Percentiles rank a stretch among this genome's conserved stretches.
Conservation (phyloP, 129 eudicot species). For the Artemisia annua region DNA sequence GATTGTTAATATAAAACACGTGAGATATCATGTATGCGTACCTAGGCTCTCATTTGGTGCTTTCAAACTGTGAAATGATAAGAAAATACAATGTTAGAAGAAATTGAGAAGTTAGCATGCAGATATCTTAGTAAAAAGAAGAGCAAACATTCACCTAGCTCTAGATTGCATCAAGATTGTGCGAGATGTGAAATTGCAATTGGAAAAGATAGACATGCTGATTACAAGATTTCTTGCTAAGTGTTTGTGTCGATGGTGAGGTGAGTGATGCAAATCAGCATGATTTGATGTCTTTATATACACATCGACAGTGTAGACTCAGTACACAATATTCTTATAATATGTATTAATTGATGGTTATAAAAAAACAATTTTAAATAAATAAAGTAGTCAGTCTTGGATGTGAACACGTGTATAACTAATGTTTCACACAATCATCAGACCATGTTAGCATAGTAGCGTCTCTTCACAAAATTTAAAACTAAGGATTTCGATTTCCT, state of each 20-base stretch:
- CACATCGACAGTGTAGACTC: neutral
- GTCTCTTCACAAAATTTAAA: constrained; percentile 23
- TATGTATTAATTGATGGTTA: constrained; percentile 25
- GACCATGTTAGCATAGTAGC: constrained; percentile 15
- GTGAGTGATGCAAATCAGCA: constrained; percentile 23
- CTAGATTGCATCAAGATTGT: constrained; percentile 42
- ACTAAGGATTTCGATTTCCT: constrained; percentile 14
- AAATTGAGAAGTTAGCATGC: constrained; percentile 7
- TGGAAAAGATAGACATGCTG: constrained; percentile 42
- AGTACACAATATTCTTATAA: neutral
- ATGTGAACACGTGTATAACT: constrained; percentile 33
- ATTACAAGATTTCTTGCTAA: constrained; percentile 19
- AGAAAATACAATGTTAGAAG: constrained; percentile 19
- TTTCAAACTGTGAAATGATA: constrained; percentile 43
- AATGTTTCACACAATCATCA: constrained; percentile 29
- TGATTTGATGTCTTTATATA: constrained; percentile 33
- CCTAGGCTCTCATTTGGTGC: constrained; percentile 44
- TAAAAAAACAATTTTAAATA: neutral
- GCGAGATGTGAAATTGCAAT: constrained; percentile 34
- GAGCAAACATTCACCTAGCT: constrained; percentile 39
- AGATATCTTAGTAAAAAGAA: neutral
- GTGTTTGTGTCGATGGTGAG: constrained; percentile 29
- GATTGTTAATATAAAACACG: neutral
- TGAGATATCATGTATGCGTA: constrained; percentile 24
- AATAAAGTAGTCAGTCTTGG: constrained; percentile 29